Evolutionary conservation across 179 eudicot species (phyloP).

Genomic region (Carnegiea gigantea): DNA sequence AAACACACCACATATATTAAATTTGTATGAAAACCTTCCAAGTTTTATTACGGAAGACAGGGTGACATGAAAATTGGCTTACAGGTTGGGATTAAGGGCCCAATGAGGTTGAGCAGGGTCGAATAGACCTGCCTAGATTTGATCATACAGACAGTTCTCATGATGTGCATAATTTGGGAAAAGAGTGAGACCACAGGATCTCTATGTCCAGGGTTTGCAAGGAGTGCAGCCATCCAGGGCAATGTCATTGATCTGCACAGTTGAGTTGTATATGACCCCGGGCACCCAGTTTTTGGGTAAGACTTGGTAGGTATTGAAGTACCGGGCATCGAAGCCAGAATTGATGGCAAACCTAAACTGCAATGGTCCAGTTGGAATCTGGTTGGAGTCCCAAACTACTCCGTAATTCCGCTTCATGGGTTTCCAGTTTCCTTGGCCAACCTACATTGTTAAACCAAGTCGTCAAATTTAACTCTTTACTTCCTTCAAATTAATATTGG

Average conservation of each 20-base stretch:
- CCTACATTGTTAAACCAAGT: slow-evolving; percentile 23
- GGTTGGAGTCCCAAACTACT: slow-evolving; percentile 53
- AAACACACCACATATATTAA: too few species aligned
- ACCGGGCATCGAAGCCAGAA: slow-evolving; percentile 46
- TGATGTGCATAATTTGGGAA: not conserved
- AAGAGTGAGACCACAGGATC: not conserved
- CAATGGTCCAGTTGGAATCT: slow-evolving; percentile 48
- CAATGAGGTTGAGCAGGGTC: not conserved
- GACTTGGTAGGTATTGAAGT: slow-evolving; percentile 39
- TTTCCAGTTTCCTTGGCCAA: slow-evolving; percentile 42
- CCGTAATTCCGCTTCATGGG: slow-evolving; percentile 49
- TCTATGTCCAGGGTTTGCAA: slow-evolving; percentile 27
- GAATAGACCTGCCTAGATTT: not conserved
- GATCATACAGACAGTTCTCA: not conserved
- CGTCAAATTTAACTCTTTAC: not conserved
- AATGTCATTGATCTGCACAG: slow-evolving; percentile 52
- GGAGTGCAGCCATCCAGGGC: slow-evolving; percentile 55
- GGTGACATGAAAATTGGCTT: not conserved
- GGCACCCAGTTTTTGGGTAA: slow-evolving; percentile 55
- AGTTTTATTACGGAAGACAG: not conserved
- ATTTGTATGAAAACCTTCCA: too few species aligned
- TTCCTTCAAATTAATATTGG: not conserved
- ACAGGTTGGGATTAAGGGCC: not conserved
- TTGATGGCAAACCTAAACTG: slow-evolving; percentile 49
- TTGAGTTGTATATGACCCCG: slow-evolving; percentile 52